These are phyloP conservation scores for Backusella parvicylindrica DNA, from an alignment of 192 early-diverging fungal genomes.

Conservation along the genomic window DNA sequence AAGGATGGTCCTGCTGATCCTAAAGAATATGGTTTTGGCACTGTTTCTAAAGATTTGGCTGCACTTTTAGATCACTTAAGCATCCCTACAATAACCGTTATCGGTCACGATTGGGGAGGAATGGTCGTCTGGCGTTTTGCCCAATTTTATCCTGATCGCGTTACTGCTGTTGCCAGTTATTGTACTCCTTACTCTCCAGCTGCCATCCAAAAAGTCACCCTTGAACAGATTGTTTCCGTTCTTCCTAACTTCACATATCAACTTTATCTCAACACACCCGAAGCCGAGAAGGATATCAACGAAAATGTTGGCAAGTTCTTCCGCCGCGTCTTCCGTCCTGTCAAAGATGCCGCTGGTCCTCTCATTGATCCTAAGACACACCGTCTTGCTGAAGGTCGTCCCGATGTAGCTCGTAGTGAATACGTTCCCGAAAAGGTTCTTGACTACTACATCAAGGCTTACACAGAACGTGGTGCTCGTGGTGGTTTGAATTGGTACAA, in stretches of 20 bases:
- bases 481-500: conserved; percentile 60
- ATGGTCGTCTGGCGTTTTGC: conserved; percentile 49
- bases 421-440: conserved; percentile 35
- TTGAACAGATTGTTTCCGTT: conserved; percentile 42
- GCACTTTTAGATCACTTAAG: conserved; percentile 56
- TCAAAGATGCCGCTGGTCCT: conserved; percentile 3
- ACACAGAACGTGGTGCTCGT: conserved; percentile 40
- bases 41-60: conserved; percentile 48
- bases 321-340: conserved; percentile 26
- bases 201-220: conserved; percentile 21
- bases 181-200: conserved; percentile 54
- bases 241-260: conserved; percentile 56
- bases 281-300: conserved; percentile 45
- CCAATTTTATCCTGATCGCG: conserved; percentile 57
- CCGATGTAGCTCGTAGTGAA: conserved; percentile 3
- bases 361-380: conserved; percentile 16
- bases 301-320: conserved; percentile 32
- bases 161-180: conserved; percentile 44
- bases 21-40: conserved; percentile 44
- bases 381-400: conserved; percentile 15
- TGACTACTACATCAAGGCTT: conserved; percentile 51
- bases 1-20: conserved; percentile 20
- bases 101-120: conserved; percentile 75
- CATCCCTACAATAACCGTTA: conserved; percentile 44
- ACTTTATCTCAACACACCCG: conserved; percentile 29